phyloP scores from a whole-genome alignment of 2,329 filamentous ascomycete species.

The Phaeosphaeriaceae sp. region DNA sequence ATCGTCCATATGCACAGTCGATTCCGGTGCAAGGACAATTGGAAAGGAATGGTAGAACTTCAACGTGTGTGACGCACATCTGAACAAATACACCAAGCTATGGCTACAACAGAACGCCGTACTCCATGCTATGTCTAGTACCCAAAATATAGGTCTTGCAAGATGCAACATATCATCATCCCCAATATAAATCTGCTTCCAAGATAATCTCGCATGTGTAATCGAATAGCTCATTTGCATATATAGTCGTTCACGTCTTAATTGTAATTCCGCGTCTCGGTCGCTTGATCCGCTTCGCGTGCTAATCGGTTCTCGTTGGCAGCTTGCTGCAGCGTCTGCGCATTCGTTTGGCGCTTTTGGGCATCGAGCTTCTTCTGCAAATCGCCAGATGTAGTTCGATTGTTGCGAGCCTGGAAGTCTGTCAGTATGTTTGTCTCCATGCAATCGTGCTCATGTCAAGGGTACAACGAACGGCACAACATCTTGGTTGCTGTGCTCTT shows the following conservation, averaged over 20 bases:
- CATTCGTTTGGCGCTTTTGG: constrained; percentile 76
- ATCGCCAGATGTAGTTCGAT: constrained; percentile 62
- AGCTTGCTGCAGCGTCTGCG: constrained; percentile 70
- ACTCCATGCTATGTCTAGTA: no score
- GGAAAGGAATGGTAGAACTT: no score
- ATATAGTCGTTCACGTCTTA: constrained; percentile 32
- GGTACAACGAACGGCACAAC: constrained; percentile 6
- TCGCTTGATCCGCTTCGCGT: constrained; percentile 71
- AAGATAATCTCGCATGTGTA: not conserved
- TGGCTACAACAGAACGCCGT: no score
- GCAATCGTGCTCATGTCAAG: constrained; percentile 24
- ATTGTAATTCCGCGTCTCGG: constrained; percentile 65
- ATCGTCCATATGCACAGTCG: no score
- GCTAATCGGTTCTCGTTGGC: constrained; percentile 70
- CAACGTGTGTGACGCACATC: no score
- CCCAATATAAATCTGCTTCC: not conserved
- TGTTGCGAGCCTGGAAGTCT: constrained; percentile 67
- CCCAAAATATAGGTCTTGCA: not conserved
- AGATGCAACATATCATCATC: no score
- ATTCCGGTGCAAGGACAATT: no score
- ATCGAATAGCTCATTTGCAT: not conserved
- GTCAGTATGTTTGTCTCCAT: constrained; percentile 2
- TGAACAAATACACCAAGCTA: no score
- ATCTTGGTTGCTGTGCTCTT: constrained; percentile 14
- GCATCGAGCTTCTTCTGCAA: constrained; percentile 69